Evolutionary conservation across 1,284 basidiomycete species (phyloP).

Genomic region (Amylostereum areolatum): DNA sequence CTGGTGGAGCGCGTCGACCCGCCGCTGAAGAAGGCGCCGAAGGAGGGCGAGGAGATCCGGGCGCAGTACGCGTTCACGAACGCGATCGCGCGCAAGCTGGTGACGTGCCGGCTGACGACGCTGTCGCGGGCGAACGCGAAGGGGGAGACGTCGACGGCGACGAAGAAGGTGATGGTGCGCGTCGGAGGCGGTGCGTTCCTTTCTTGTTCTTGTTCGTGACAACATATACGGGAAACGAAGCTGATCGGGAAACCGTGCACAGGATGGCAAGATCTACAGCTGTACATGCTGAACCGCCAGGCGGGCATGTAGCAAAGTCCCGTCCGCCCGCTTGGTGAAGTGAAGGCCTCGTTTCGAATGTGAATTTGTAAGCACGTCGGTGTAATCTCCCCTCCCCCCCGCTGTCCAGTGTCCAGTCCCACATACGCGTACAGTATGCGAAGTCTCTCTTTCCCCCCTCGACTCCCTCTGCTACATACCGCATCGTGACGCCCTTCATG

Average conservation of each 20-base stretch:
- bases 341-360: too few relatives aligned
- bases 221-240: conserved; percentile 1
- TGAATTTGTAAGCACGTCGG: too few relatives aligned
- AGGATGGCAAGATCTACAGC: conserved; percentile 84
- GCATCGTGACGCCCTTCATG: too few relatives aligned
- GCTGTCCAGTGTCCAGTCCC: too few relatives aligned
- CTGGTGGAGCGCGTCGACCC: conserved; percentile 76
- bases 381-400: too few relatives aligned
- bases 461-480: too few relatives aligned
- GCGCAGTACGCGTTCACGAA: conserved; percentile 81
- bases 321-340: not conserved
- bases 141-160: conserved; percentile 37
- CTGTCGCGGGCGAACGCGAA: conserved; percentile 55
- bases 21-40: conserved; percentile 56
- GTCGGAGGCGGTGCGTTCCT: conserved; percentile 67
- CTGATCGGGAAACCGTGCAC: conserved; percentile 6
- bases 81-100: conserved; percentile 60
- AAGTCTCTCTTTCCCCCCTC: too few relatives aligned
- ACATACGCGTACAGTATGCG: too few relatives aligned
- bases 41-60: conserved; percentile 72
- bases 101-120: conserved; percentile 78
- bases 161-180: conserved; percentile 82
- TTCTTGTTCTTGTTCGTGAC: conserved; percentile 2
- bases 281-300: conserved; percentile 70
- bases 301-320: conserved; percentile 22